A percentile compares a stretch with the other conserved stretches of the same genome.
Evolutionary conservation across 2,329 filamentous ascomycete species (phyloP).

Genomic region (Aaosphaeria pasadenensis): DNA sequence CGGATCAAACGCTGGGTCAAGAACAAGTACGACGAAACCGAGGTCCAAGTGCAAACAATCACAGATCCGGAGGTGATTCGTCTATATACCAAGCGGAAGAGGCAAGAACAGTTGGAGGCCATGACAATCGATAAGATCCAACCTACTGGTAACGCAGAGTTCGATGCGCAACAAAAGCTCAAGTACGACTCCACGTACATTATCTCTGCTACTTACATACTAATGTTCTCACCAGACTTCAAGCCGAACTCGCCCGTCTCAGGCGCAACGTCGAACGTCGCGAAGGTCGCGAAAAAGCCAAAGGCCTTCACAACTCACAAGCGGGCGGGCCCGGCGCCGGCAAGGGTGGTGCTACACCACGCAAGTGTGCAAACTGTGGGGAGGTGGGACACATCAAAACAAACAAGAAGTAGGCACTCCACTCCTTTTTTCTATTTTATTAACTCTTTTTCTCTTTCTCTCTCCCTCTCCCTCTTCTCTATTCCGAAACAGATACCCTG

Average conservation of each 20-base stretch:
- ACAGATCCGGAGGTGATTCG: conserved; percentile 84
- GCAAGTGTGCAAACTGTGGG: conserved; percentile 97
- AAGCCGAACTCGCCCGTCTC: conserved; percentile 76
- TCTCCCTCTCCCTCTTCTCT: neutral
- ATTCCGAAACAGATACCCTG: conserved; percentile 8
- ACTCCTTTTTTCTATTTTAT: neutral
- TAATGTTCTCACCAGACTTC: conserved; percentile 51
- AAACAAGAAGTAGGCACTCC: conserved; percentile 78
- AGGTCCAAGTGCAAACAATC: conserved; percentile 59
- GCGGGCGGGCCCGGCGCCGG: conserved; percentile 42
- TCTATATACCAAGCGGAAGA: conserved; percentile 78
- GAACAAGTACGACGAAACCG: conserved; percentile 63
- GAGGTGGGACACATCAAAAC: conserved; percentile 98
- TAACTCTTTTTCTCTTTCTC: neutral
- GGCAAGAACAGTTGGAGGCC: conserved; percentile 66
- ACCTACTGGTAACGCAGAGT: conserved; percentile 65
- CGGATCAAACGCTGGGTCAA: conserved; percentile 69
- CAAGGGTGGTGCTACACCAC: conserved; percentile 59
- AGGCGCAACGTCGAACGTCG: conserved; percentile 89
- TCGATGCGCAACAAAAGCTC: conserved; percentile 60
- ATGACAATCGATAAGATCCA: conserved; percentile 67
- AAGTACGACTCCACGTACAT: conserved; percentile 42
- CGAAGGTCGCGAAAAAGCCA: conserved; percentile 86
- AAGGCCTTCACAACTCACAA: conserved; percentile 54
- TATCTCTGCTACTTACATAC: conserved; percentile 2